Evolutionary conservation across 1,284 basidiomycete species (phyloP), one percentile per base, ranked within the genome.

Genomic region (Cryptococcus maquisensis): DNA sequence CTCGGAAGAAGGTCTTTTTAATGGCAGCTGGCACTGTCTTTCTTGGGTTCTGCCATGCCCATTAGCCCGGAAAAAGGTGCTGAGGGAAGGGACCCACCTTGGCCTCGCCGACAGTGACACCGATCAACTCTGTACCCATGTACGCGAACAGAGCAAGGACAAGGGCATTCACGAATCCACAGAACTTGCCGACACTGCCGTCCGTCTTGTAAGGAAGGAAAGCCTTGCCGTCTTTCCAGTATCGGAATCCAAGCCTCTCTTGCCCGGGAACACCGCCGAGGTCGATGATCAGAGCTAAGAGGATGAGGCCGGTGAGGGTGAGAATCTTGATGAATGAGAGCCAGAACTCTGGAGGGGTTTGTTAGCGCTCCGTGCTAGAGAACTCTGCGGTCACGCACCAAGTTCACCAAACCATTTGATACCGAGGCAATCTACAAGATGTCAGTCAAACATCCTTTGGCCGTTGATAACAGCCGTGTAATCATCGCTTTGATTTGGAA

Each of bases 181-280:
- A 53, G 61, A 73, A 71, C 47, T 64, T 63, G 21, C 68, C 71
- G 28, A 59, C 38, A 38, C 26, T 24, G 21, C 65, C 65, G 2
- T 52, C 18, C 4, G 39, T 18, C 51, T 67, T 65, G 64, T 67
- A 71, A 10, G 65, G 43, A 45, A 64, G 62, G 67, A 74, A 74
- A 0, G 72, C 69, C 37, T 54, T 56, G 12, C 66, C 66, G 42
- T 78, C 62, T 47, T 79, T 68, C 82, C 84, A 86, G 70, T 82
- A 79, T 7, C 81, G 74, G 68, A 78, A 78, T 23, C 85, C 82
- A 65, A 85, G 81, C 3, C 78, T 78, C 54, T 86, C 83, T 49
- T 81, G 80, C n/a, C 79, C 73, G 1, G 85, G 84, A 46, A 83
- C 85, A 57, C 83, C 85, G 47, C 86, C 85, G 24, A 86, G 81